These are phyloP conservation scores for Podila horticola DNA, from an alignment of 192 early-diverging fungal species.

Conservation along the genomic window DNA sequence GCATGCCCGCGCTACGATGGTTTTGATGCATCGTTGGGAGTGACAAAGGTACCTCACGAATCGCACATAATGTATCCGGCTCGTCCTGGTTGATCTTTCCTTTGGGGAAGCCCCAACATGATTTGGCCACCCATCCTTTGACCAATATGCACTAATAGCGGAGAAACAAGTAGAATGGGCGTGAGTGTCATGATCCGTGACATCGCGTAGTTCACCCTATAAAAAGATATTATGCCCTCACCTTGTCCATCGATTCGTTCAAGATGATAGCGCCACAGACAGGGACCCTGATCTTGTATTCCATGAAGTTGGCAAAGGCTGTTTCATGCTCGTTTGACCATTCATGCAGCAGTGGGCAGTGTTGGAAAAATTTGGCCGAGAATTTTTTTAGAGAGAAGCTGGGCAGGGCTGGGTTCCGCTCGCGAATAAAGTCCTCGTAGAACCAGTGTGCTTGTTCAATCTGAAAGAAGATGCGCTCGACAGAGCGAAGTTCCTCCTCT, in stretches of 20 bases:
- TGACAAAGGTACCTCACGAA: constrained; percentile 77
- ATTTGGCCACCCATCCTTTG: constrained; percentile 89
- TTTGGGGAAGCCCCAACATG: constrained; percentile 98
- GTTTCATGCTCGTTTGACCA: constrained; percentile 89
- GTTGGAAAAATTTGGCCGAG: constrained; percentile 84
- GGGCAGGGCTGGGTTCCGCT: constrained; percentile 81
- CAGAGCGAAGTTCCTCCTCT: constrained; percentile 90
- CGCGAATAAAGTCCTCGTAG: constrained; percentile 98
- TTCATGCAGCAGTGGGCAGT: constrained; percentile 90
- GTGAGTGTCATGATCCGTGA: not conserved
- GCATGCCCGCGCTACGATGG: no score
- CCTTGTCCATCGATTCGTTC: constrained; percentile 82
- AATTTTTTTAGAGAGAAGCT: constrained; percentile 89
- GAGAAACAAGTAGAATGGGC: not conserved
- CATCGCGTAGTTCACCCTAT: not conserved
- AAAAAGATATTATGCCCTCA: constrained; percentile 8
- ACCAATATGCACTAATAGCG: constrained; percentile 79
- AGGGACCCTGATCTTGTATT: constrained; percentile 96
- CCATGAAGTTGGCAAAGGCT: constrained; percentile 92
- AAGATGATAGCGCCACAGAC: constrained; percentile 98
- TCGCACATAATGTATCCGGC: constrained; percentile 85
- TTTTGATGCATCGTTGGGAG: not conserved
- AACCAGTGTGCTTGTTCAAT: constrained; percentile 99
- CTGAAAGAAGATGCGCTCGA: constrained; percentile 98
- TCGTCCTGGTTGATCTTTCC: constrained; percentile 99